Conservation (phyloP, 2,329 filamentous ascomycete species). For the Calonectria naviculata region DNA sequence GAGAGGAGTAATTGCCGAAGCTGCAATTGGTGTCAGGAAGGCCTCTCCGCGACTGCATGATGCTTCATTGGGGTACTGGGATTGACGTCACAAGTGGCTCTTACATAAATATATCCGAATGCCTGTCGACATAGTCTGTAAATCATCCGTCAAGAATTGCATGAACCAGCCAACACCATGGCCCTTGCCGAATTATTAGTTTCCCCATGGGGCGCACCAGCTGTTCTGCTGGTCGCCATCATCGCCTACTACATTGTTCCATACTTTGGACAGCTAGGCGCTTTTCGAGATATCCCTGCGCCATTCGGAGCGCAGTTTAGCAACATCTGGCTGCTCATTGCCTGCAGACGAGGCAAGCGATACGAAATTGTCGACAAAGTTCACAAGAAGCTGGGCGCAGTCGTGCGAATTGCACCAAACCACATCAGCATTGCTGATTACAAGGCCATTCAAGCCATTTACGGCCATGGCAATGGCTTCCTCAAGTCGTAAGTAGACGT, state of each 20-base stretch:
- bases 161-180: slow-evolving; percentile 18
- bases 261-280: slow-evolving; percentile 65
- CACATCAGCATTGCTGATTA: slow-evolving; percentile 87
- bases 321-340: slow-evolving; percentile 82
- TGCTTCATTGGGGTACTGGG: not conserved
- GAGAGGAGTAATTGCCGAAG: slow-evolving; percentile 8
- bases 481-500: slow-evolving; percentile 68
- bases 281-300: slow-evolving; percentile 67
- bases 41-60: not conserved
- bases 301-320: slow-evolving; percentile 75
- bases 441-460: slow-evolving; percentile 78
- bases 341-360: slow-evolving; percentile 72
- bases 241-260: slow-evolving; percentile 32
- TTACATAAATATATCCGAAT: slow-evolving; percentile 8
- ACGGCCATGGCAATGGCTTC: slow-evolving; percentile 84
- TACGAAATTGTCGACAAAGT: slow-evolving; percentile 73
- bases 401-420: slow-evolving; percentile 86
- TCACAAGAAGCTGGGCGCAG: slow-evolving; percentile 79
- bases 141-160: not conserved
- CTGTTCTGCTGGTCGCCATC: slow-evolving; percentile 20
- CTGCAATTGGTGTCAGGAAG: not conserved
- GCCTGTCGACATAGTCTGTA: not conserved
- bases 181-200: slow-evolving; percentile 30
- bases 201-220: slow-evolving; percentile 32
- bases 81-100: slow-evolving; percentile 6